Evolutionary conservation across 2,329 filamentous ascomycete genomes (phyloP).

Genomic region (Pseudogymnoascus verrucosus): DNA sequence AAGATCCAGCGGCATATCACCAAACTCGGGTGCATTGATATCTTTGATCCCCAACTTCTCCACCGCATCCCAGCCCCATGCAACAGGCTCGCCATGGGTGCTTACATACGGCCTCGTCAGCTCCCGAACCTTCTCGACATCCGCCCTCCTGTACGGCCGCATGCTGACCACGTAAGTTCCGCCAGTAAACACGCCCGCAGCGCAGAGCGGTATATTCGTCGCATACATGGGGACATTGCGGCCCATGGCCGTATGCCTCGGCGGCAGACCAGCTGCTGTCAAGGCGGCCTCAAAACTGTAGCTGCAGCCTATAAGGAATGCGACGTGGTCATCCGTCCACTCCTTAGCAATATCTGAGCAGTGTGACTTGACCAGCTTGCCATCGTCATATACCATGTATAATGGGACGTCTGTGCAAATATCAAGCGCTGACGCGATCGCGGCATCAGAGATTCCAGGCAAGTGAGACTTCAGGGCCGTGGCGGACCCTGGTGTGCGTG

Average conservation of each 20-base stretch:
- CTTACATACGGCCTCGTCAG: conserved; percentile 47
- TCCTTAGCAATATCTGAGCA: conserved; percentile 37
- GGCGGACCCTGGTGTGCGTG: conserved; percentile 35
- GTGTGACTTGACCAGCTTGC: conserved; percentile 32
- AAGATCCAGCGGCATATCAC: conserved; percentile 36
- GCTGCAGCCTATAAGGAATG: conserved; percentile 55
- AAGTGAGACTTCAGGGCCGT: conserved; percentile 33
- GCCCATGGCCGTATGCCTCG: conserved; percentile 40
- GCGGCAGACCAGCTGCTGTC: conserved; percentile 38
- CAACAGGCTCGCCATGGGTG: conserved; percentile 57
- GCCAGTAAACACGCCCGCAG: conserved; percentile 49
- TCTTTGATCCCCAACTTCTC: conserved; percentile 45
- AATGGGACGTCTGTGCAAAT: conserved; percentile 49
- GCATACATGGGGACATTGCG: conserved; percentile 55
- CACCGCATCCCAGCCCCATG: conserved; percentile 55
- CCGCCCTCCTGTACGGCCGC: conserved; percentile 44
- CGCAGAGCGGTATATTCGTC: conserved; percentile 46
- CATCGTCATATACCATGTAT: conserved; percentile 51
- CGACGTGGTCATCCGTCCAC: conserved; percentile 52
- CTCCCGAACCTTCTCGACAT: conserved; percentile 44
- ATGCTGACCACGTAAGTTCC: conserved; percentile 54
- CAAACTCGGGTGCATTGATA: conserved; percentile 47
- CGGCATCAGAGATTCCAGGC: conserved; percentile 21
- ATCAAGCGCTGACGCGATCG: conserved; percentile 40
- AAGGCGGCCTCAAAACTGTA: conserved; percentile 57